Conservation (phyloP, 768 basidiomycete species). For the Wakefieldia striispora region DNA sequence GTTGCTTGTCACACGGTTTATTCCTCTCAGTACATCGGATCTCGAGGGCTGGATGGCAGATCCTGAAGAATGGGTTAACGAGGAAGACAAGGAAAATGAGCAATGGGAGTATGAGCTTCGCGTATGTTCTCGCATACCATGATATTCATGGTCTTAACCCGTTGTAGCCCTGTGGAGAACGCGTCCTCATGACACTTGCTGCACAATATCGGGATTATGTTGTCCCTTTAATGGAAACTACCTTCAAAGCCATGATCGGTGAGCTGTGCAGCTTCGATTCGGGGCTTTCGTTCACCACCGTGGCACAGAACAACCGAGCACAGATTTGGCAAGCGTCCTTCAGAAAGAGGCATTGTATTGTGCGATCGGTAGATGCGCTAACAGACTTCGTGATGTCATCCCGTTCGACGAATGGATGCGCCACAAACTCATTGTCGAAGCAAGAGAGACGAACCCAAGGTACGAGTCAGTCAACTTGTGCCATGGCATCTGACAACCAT, state of each 20-base stretch:
- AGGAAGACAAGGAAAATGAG: slow-evolving; percentile 86
- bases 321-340: slow-evolving; percentile 57
- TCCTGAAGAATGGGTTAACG: slow-evolving; percentile 93
- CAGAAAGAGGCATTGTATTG: slow-evolving; percentile 89
- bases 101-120: slow-evolving; percentile 93
- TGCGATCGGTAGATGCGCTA: slow-evolving; percentile 80
- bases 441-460: slow-evolving; percentile 57
- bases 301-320: slow-evolving; percentile 41
- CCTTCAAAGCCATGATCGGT: slow-evolving; percentile 65
- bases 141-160: not conserved
- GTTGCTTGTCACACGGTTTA: slow-evolving; percentile 77
- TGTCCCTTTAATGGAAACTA: slow-evolving; percentile 57
- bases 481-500: slow-evolving; percentile 6
- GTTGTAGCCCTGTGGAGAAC: slow-evolving; percentile 83
- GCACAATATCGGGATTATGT: slow-evolving; percentile 69
- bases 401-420: slow-evolving; percentile 72
- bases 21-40: slow-evolving; percentile 80
- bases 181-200: slow-evolving; percentile 81
- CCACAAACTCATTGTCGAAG: slow-evolving; percentile 57
- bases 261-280: slow-evolving; percentile 1
- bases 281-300: not conserved
- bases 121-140: slow-evolving; percentile 44
- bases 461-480: slow-evolving; percentile 28
- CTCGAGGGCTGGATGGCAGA: slow-evolving; percentile 82
- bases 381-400: slow-evolving; percentile 57